Conservation (phyloP, 495 filamentous ascomycete species). For the Annulohypoxylon stygium region DNA sequence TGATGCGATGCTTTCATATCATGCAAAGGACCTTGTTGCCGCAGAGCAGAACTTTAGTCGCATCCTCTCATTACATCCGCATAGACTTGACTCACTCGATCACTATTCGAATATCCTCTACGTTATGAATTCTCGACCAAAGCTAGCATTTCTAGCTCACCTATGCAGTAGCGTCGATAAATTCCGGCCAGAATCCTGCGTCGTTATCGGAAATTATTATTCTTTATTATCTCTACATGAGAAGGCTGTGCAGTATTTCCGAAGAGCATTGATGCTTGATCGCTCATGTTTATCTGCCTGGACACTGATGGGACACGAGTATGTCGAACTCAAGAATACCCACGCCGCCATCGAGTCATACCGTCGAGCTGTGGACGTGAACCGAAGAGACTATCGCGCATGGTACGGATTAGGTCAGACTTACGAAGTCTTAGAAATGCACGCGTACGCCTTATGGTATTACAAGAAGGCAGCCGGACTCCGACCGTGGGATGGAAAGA, state of each 20-base stretch:
- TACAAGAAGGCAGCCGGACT: constrained; percentile 95
- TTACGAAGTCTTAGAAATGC: constrained; percentile 98
- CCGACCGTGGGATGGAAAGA: constrained; percentile 92
- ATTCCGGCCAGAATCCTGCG: constrained; percentile 97
- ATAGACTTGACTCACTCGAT: constrained; percentile 90
- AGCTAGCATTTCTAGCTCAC: constrained; percentile 92
- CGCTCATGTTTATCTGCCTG: constrained; percentile 92
- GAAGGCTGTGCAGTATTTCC: constrained; percentile 98
- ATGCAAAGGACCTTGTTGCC: constrained; percentile 90
- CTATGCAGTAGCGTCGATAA: constrained; percentile 90
- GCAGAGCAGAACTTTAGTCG: constrained; percentile 87
- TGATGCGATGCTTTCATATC: constrained; percentile 88
- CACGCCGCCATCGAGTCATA: constrained; percentile 99
- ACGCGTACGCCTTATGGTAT: constrained; percentile 96
- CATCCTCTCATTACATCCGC: constrained; percentile 83
- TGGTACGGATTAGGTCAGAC: constrained; percentile 99
- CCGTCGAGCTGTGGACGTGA: constrained; percentile 94
- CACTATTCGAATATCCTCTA: constrained; percentile 98
- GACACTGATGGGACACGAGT: constrained; percentile 99
- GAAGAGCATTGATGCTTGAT: constrained; percentile 94
- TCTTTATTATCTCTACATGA: constrained; percentile 93
- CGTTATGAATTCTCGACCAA: constrained; percentile 86
- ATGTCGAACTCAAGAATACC: constrained; percentile 98
- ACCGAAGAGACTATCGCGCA: constrained; percentile 95
- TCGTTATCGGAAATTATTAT: constrained; percentile 98